Base-by-base conservation (phyloP, 805 yeast species). In the Grigorovia jiainica region DNA sequence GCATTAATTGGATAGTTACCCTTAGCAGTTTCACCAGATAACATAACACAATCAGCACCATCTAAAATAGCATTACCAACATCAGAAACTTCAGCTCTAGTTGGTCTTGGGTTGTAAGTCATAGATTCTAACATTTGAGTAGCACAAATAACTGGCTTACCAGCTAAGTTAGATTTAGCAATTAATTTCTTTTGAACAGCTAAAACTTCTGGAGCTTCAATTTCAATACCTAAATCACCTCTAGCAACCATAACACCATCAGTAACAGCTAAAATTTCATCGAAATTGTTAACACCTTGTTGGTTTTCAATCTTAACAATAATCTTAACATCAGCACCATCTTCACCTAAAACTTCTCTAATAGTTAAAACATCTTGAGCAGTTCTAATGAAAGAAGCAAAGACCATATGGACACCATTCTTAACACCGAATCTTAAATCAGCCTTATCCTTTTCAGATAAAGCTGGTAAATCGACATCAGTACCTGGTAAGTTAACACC, bases 211-310 rank as follows among this genome's bases (percentile, higher is more conserved):
- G 97, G 90, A 53, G 98, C 97, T 54, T 97, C 97, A 62, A 92
- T 92, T 76, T 92, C 98, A 63, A 92, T 92, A 78, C 98, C 98
- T 61, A 92, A 78, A 70, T 92, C 98, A 77, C 98, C 98, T 73
- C 98, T 83, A 61, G 98, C 98, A 67, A 92, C 97, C 98, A 92
- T 92, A 63, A 92, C 96, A 76, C 97, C 98, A 66, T 92, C 98
- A 50, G 98, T 92, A 68, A 80, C 95, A 60, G 66, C 67, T 65
- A 92, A 79, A 64, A 92, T 92, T 50, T 86, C 97, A 69, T 92
- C 98, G 65, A 92, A 92, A 81, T 92, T 92, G 84, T 92, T 89
- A 61, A 92, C 97, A 78, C 98, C 98, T 73, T 92, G 98, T 75
- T 90, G 97, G 77, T 87, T 89, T 77, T 92, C 98, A 65, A 92